phyloP scores from a whole-genome alignment of 1,284 basidiomycete species.

The Leccinum cinnamomeum region DNA sequence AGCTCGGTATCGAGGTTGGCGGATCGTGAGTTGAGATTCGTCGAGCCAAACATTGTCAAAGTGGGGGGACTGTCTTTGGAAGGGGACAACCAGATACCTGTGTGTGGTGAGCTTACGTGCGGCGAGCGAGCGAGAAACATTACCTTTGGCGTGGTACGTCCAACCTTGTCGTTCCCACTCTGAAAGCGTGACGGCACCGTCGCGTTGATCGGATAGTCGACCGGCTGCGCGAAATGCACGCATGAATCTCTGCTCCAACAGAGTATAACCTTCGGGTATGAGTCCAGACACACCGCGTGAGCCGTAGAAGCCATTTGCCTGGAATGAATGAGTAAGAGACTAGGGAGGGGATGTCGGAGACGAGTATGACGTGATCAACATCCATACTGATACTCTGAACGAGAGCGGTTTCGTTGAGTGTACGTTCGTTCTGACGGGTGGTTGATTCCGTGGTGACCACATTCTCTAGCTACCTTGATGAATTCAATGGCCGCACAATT shows the following conservation, averaged over 20 bases:
- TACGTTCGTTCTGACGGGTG: no score
- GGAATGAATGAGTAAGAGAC: constrained; percentile 12
- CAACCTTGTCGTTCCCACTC: constrained; percentile 93
- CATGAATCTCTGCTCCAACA: constrained; percentile 87
- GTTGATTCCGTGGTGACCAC: no score
- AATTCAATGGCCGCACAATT: no score
- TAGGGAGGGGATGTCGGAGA: background rate
- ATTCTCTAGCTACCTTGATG: no score
- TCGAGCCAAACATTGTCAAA: constrained; percentile 91
- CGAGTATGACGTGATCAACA: no score
- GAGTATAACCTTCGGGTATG: constrained; percentile 94
- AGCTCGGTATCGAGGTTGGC: constrained; percentile 92
- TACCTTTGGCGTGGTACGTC: constrained; percentile 99
- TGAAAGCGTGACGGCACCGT: constrained; percentile 63
- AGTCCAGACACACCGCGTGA: constrained; percentile 87
- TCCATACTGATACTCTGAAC: no score
- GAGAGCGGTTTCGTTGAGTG: no score
- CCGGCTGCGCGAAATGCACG: constrained; percentile 55
- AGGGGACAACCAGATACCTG: constrained; percentile 87
- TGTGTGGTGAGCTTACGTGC: constrained; percentile 7
- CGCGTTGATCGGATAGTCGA: constrained; percentile 44
- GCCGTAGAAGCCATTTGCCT: constrained; percentile 96
- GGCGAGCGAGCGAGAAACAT: constrained; percentile 4
- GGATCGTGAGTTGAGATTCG: constrained; percentile 93
- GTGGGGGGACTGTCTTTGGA: constrained; percentile 52